phyloP scores from a whole-genome alignment of 768 basidiomycete species.

The Rhizopogon sp. region DNA sequence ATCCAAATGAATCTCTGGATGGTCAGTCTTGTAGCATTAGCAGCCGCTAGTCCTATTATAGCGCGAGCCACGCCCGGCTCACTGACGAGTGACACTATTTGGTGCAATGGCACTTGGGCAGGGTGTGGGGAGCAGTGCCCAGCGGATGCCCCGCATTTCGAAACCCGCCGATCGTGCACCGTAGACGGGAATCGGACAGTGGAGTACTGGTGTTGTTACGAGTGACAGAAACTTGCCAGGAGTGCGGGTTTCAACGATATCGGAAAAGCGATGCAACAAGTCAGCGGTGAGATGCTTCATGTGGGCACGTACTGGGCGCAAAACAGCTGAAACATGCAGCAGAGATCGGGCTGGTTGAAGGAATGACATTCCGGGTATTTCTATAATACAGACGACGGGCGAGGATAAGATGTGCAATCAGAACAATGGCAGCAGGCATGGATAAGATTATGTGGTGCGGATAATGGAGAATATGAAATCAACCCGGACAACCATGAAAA shows the following conservation, averaged over 20 bases:
- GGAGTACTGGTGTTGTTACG: constrained; percentile 11
- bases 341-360: neutral
- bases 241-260: neutral
- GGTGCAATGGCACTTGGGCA: constrained; percentile 8
- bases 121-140: constrained; percentile 6
- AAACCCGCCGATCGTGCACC: constrained; percentile 6
- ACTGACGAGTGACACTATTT: neutral
- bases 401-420: constrained; percentile 25
- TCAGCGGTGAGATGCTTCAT: neutral
- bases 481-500: constrained; percentile 7
- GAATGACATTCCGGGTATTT: constrained; percentile 10
- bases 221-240: neutral
- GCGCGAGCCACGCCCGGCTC: neutral
- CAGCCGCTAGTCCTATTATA: neutral
- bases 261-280: neutral
- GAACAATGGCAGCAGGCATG: constrained; percentile 20
- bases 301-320: neutral
- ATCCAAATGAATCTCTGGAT: neutral
- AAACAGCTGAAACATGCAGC: neutral
- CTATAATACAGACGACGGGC: constrained; percentile 26
- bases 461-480: constrained; percentile 5
- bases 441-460: constrained; percentile 18
- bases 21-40: neutral
- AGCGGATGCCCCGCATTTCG: constrained; percentile 4
- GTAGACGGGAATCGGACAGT: neutral